Conservation (phyloP, 208 protist species). For the Leishmania arabica region DNA sequence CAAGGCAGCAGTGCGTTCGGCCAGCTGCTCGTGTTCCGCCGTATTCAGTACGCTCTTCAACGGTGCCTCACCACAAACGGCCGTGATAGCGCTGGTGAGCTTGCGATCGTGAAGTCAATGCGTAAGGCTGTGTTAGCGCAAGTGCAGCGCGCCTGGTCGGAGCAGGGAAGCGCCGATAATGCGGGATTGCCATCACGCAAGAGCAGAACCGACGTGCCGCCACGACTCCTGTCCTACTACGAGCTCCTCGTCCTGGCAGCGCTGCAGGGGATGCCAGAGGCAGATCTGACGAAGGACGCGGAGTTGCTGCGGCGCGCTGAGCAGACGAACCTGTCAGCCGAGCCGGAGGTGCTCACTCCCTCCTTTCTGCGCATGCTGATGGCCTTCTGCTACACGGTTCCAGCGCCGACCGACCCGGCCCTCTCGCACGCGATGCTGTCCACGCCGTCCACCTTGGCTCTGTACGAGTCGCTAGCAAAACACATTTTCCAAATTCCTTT, state of each 20-base stretch:
- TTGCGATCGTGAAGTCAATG: slow-evolving; percentile 6
- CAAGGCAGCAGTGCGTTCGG: slow-evolving; percentile 39
- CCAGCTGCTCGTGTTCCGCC: slow-evolving; percentile 46
- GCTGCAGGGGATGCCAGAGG: slow-evolving; percentile 72
- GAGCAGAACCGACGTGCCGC: background rate
- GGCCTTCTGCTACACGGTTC: slow-evolving; percentile 61
- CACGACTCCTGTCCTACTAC: slow-evolving; percentile 58
- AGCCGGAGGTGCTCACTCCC: slow-evolving; percentile 24
- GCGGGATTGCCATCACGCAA: no score
- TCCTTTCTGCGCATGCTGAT: slow-evolving; percentile 67
- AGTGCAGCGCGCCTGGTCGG: slow-evolving; percentile 12
- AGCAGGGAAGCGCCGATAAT: background rate
- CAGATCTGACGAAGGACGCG: slow-evolving; percentile 55
- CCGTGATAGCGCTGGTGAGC: slow-evolving; percentile 10
- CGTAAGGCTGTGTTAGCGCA: slow-evolving; percentile 9
- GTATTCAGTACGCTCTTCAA: slow-evolving; percentile 41
- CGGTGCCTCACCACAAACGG: slow-evolving; percentile 28
- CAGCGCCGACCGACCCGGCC: slow-evolving; percentile 11
- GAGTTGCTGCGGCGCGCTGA: slow-evolving; percentile 50
- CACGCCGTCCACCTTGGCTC: slow-evolving; percentile 42
- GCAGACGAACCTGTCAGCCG: slow-evolving; percentile 42
- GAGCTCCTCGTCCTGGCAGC: slow-evolving; percentile 63
- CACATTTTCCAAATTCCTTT: slow-evolving; percentile 52
- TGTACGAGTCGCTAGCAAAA: slow-evolving; percentile 48
- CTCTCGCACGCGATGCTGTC: slow-evolving; percentile 38